Base-by-base conservation (phyloP, 75 land plant genomes). In the Isoetes taiwanensis region DNA sequence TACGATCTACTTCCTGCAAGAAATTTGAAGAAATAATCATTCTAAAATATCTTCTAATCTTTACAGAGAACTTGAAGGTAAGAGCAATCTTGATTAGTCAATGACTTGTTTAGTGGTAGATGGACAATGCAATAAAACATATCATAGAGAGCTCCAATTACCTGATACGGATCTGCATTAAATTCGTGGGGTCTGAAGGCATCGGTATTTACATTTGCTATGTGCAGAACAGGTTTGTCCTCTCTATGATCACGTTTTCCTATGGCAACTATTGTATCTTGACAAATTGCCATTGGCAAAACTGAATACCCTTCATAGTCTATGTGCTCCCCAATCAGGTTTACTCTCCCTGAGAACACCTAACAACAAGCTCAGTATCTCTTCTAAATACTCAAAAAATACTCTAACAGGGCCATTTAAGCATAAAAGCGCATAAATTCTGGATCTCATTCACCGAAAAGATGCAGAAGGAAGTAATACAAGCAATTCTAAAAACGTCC, bases 281-380 rank as follows among this genome's bases (percentile, higher is more conserved):
- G 98, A 31, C 89, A 70, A 3, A 93, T 87, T 0, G 98, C 98
- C 98, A 93, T 93, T 1, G 96, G 98, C 61, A 93, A 68, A 32
- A 93, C 98, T 34, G 98, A 87, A 54, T 93, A 93, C 0, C 98
- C 98, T 54, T 93, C 96, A 65, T 93, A 88, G 37, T 93, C 98
- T 35, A 93, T 84, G 43, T 93, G 98, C 69, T 93, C 98, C 0
- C 96, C 98, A 12, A 93, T 93, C 72, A 93, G 66, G 54, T 93
- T 93, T 69, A 93, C 98, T 52, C 98, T 64, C 24, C 98, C 98
- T 93, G 59, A 48, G 57, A 38, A 50, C 21, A 26, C 32, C 21
- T 2, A 4, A 32, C 21, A 57, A 25, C 3, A 2, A n/a, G 10
- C 17, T 28, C 19, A 25, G 2, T 2, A 23, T 39, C 25, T 2